These are phyloP conservation scores for Colletotrichum sp. DNA, from an alignment of 2,329 filamentous ascomycete genomes.

Conservation along the genomic window DNA sequence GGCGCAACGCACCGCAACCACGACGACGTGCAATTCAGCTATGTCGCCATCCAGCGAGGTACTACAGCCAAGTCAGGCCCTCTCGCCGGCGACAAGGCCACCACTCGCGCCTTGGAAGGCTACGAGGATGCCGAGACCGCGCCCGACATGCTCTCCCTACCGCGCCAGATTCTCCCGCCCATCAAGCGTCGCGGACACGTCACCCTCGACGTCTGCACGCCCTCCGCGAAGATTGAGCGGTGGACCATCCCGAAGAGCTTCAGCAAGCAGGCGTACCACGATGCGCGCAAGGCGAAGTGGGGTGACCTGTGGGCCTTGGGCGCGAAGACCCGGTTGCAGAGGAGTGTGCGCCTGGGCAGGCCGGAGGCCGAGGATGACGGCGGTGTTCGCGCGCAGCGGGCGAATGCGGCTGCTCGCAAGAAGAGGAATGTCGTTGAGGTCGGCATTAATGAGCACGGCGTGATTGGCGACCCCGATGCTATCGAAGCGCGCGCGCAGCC, in stretches of 20 bases:
- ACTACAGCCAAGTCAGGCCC: conserved; percentile 37
- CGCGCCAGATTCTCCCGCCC: conserved; percentile 78
- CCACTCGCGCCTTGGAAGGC: conserved; percentile 73
- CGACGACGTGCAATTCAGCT: conserved; percentile 91
- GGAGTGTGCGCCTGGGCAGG: conserved; percentile 66
- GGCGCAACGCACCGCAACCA: conserved; percentile 76
- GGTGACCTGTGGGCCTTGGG: conserved; percentile 96
- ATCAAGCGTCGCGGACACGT: conserved; percentile 90
- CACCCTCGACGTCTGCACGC: conserved; percentile 89
- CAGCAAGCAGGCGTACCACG: conserved; percentile 83
- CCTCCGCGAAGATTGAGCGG: conserved; percentile 82
- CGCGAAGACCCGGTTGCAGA: conserved; percentile 79
- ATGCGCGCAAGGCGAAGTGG: conserved; percentile 89
- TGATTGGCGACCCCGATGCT: conserved; percentile 23
- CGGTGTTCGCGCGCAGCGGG: conserved; percentile 43
- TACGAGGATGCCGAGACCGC: conserved; percentile 59
- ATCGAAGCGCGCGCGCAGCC: conserved; percentile 37
- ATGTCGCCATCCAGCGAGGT: conserved; percentile 84
- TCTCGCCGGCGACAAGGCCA: conserved; percentile 59
- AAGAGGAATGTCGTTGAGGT: conserved; percentile 47
- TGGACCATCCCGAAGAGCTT: conserved; percentile 91
- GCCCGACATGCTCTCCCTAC: conserved; percentile 71
- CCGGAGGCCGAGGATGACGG: conserved; percentile 46
- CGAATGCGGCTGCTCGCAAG: conserved; percentile 27
- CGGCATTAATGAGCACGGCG: conserved; percentile 35